A percentile compares a stretch with the other conserved stretches of the same genome.
Conservation (phyloP, 2,329 filamentous ascomycete species). For the Hymenoscyphus linearis region DNA sequence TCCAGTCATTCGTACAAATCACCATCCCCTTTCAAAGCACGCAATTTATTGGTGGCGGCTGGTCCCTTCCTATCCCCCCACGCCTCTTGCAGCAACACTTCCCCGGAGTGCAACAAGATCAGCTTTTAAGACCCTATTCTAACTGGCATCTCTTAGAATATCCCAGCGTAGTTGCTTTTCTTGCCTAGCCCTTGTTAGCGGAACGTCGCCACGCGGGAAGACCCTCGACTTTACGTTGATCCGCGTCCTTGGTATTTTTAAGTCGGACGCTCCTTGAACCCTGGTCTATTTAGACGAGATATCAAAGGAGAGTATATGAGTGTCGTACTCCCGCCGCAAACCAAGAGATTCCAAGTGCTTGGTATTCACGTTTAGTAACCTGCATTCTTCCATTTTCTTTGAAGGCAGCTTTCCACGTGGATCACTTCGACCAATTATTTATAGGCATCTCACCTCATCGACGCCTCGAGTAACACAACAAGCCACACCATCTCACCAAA, state of each 20-base stretch:
- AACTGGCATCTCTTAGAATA: background rate
- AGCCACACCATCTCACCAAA: background rate
- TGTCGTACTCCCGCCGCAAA: constrained; percentile 1
- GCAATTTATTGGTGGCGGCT: constrained; percentile 26
- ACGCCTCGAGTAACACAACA: background rate
- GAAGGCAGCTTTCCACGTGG: background rate
- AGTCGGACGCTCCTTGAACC: background rate
- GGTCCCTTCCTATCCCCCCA: constrained; percentile 2
- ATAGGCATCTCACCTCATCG: background rate
- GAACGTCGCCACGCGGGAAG: background rate
- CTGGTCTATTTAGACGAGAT: background rate
- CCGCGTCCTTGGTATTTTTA: background rate
- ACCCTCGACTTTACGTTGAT: background rate
- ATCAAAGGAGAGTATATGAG: constrained; percentile 17
- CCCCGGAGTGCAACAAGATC: background rate
- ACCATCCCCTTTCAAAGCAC: constrained; percentile 15
- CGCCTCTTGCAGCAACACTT: constrained; percentile 1
- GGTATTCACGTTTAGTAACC: background rate
- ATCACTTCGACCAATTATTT: background rate
- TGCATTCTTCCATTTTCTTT: background rate
- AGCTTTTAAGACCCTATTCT: background rate
- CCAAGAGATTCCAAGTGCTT: background rate
- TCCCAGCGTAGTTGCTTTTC: background rate
- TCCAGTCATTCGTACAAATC: background rate
- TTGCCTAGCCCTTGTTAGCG: background rate